Base-by-base conservation (phyloP, 805 yeast genomes). In the Tetrapisispora taiwanensis region DNA sequence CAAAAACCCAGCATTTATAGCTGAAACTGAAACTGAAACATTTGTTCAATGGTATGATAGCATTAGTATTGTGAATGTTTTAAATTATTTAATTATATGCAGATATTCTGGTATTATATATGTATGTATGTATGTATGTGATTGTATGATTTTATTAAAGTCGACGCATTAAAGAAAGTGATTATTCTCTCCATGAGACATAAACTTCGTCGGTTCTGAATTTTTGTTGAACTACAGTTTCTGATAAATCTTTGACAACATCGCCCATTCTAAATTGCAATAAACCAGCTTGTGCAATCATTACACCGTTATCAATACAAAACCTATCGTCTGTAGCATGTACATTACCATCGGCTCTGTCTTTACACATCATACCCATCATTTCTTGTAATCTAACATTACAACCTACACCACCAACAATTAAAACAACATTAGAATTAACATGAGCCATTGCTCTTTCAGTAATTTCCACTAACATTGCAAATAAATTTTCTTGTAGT, bases 361-460 rank as follows among this genome's bases (percentile, higher is more conserved):
- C 97, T 37, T 73, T 63, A 18, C 90, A 95, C 98, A 92, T 92
- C 38, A 74, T 66, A n/a, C 75, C 84, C 98, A 92, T 92, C 98
- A 92, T 92, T 54, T 85, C 80, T 60, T 92, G 98, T 48, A 92
- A 68, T 48, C 97, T 64, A 52, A 79, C 82, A 58, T 92, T 92
- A 53, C 95, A 87, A 0, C 98, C 98, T n/a, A 92, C 98, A 20
- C 98, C 98, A 12, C 98, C 98, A 2, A 92, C 98, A 41, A 92
- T 86, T 40, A 92, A 69, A 17, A 92, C 98, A 60, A 89, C 95
- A 48, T 76, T 75, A 3, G 94, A 75, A 53, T 81, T 80, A 3
- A 90, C 97, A 58, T 92, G 98, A 0, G 98, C 98, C 95, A 92
- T 84, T 2, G 98, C 98, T 33, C 98, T 72, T 60, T 92, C 98